phyloP scores from a whole-genome alignment of 2,329 filamentous ascomycete species.

The Alternaria atra region DNA sequence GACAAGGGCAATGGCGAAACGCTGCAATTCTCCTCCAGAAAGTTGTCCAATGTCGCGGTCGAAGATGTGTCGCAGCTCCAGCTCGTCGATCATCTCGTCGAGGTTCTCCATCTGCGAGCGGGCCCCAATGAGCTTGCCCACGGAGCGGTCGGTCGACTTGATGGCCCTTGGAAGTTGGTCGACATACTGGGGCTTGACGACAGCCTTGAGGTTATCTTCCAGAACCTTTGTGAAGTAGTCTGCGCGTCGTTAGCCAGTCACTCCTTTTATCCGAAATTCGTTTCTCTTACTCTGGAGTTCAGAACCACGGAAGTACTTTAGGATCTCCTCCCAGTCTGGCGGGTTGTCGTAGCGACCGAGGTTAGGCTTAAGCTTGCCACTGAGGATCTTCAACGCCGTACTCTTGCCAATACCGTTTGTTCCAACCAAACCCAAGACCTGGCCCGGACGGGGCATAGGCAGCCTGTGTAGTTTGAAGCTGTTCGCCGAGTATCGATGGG shows the following conservation, averaged over 20 bases:
- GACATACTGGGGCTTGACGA: slow-evolving; percentile 99
- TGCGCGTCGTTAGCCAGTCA: slow-evolving; percentile 50
- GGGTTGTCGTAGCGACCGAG: slow-evolving; percentile 94
- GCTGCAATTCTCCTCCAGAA: slow-evolving; percentile 96
- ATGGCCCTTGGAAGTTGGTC: slow-evolving; percentile 97
- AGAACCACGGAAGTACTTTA: slow-evolving; percentile 97
- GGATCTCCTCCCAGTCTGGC: slow-evolving; percentile 98
- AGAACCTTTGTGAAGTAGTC: slow-evolving; percentile 99
- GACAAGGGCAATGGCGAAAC: slow-evolving; percentile 95
- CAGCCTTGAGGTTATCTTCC: slow-evolving; percentile 95
- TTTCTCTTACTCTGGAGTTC: slow-evolving; percentile 85
- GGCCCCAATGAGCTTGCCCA: slow-evolving; percentile 79
- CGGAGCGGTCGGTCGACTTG: slow-evolving; percentile 80
- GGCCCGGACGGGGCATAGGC: slow-evolving; percentile 92
- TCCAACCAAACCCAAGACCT: slow-evolving; percentile 94
- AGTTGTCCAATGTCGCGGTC: slow-evolving; percentile 90
- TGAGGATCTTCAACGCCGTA: slow-evolving; percentile 98
- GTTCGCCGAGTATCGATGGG: slow-evolving; percentile 98
- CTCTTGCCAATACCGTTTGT: slow-evolving; percentile 99
- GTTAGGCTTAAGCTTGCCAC: slow-evolving; percentile 98
- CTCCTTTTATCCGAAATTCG: background rate
- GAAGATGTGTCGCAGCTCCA: slow-evolving; percentile 88
- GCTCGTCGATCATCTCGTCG: slow-evolving; percentile 80
- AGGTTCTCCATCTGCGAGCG: slow-evolving; percentile 81
- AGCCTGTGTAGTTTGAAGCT: slow-evolving; percentile 99